phyloP scores from a whole-genome alignment of 306 rosid species.

The Phaseolus lunatus region DNA sequence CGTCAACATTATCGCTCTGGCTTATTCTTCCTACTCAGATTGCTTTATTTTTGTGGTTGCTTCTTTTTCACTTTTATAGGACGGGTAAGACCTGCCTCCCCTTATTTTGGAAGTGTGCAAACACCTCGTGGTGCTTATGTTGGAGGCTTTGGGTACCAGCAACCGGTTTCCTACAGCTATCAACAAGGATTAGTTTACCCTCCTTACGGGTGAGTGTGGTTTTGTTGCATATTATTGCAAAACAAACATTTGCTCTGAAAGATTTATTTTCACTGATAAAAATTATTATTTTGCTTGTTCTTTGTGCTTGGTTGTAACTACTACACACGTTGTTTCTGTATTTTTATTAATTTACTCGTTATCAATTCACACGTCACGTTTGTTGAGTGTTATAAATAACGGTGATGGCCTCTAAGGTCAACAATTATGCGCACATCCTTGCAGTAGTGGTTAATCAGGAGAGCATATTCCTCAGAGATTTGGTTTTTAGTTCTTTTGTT shows the following conservation, averaged over 20 bases:
- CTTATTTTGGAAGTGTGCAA: constrained; percentile 69
- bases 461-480: constrained; percentile 18
- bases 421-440: constrained; percentile 40
- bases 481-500: constrained; percentile 33
- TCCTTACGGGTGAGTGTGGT: constrained; percentile 78
- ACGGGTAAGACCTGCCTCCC: constrained; percentile 71
- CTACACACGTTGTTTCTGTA: neutral
- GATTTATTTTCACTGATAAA: constrained; percentile 17
- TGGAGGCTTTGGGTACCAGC: constrained; percentile 86
- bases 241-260: constrained; percentile 1
- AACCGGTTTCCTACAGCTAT: constrained; percentile 78
- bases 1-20: neutral
- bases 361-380: constrained; percentile 18
- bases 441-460: constrained; percentile 44
- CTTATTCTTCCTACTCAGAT: neutral
- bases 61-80: constrained; percentile 55
- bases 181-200: constrained; percentile 87
- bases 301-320: constrained; percentile 25
- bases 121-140: constrained; percentile 68
- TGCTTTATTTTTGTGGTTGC: constrained; percentile 1
- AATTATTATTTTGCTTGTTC: neutral
- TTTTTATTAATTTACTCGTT: constrained; percentile 14
- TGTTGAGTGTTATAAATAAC: constrained; percentile 25
- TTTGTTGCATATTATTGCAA: neutral
- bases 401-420: constrained; percentile 37